Evolutionary conservation across 305 asterid genomes (phyloP).

Genomic region (Fraxinus xanthoxyloides): DNA sequence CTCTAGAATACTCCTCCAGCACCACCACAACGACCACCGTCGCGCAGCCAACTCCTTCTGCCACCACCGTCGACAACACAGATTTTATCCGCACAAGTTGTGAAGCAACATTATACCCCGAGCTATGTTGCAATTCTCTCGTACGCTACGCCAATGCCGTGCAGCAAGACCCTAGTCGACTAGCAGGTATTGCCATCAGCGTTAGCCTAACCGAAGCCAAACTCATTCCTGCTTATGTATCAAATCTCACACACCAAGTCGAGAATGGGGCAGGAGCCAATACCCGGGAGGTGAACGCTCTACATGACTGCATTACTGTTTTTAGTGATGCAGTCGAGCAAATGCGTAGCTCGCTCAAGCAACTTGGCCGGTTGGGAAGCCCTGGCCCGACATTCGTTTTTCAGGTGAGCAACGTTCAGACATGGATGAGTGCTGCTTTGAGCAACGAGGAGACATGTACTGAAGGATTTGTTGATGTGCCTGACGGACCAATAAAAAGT

Average conservation of each 20-base stretch:
- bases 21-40: slow-evolving; percentile 12
- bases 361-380: slow-evolving; percentile 57
- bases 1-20: neutral
- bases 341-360: slow-evolving; percentile 58
- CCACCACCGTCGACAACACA: slow-evolving; percentile 22
- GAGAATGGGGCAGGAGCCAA: slow-evolving; percentile 35
- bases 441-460: slow-evolving; percentile 58
- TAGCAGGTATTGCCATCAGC: slow-evolving; percentile 61
- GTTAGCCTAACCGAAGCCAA: slow-evolving; percentile 64
- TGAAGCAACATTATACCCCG: slow-evolving; percentile 58
- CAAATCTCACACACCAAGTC: slow-evolving; percentile 45
- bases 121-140: slow-evolving; percentile 63
- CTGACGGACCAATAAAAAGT: slow-evolving; percentile 28
- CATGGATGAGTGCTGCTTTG: slow-evolving; percentile 66
- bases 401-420: slow-evolving; percentile 50
- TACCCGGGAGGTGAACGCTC: slow-evolving; percentile 49
- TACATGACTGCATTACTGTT: slow-evolving; percentile 63
- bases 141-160: slow-evolving; percentile 54
- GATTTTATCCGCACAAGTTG: slow-evolving; percentile 77
- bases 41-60: neutral
- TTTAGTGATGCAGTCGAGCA: slow-evolving; percentile 70
- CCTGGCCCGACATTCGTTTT: slow-evolving; percentile 43
- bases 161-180: slow-evolving; percentile 56
- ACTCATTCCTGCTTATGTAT: slow-evolving; percentile 42
- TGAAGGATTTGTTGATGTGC: slow-evolving; percentile 46